phyloP scores from a whole-genome alignment of 2,329 filamentous ascomycete species.

The Xylaria hypoxylon region DNA sequence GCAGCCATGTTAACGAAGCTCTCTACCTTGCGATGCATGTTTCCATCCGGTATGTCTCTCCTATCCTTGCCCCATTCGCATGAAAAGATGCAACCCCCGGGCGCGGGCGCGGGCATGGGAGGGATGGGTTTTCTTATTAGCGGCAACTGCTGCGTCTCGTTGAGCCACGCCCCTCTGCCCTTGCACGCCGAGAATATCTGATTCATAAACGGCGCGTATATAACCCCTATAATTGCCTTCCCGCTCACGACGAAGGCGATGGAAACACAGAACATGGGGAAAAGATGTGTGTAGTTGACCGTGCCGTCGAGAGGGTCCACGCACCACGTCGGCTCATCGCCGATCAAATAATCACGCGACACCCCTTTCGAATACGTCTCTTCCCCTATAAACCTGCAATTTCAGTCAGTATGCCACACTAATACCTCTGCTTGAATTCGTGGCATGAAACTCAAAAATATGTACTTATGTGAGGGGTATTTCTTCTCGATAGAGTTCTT shows the following conservation, averaged over 20 bases:
- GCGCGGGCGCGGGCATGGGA: slow-evolving; percentile 72
- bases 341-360: slow-evolving; percentile 76
- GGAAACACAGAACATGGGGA: slow-evolving; percentile 84
- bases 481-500: slow-evolving; percentile 66
- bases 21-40: slow-evolving; percentile 77
- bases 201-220: slow-evolving; percentile 76
- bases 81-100: slow-evolving; percentile 76
- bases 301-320: slow-evolving; percentile 84
- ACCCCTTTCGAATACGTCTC: slow-evolving; percentile 78
- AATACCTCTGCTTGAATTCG: too few species aligned
- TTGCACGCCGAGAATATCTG: slow-evolving; percentile 76
- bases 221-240: slow-evolving; percentile 74
- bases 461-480: slow-evolving; percentile 76
- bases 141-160: slow-evolving; percentile 72
- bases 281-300: slow-evolving; percentile 84
- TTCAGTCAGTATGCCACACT: background rate
- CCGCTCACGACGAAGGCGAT: slow-evolving; percentile 74
- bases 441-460: slow-evolving; percentile 25
- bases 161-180: slow-evolving; percentile 76
- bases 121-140: slow-evolving; percentile 71
- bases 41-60: slow-evolving; percentile 72
- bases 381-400: slow-evolving; percentile 76
- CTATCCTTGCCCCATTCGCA: slow-evolving; percentile 87
- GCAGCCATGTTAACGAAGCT: slow-evolving; percentile 81
- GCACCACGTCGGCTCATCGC: slow-evolving; percentile 75